Percentiles rank a stretch among this genome's conserved stretches.
Conservation (phyloP, 78 protist species). For the Creolimax fragrantissima region DNA sequence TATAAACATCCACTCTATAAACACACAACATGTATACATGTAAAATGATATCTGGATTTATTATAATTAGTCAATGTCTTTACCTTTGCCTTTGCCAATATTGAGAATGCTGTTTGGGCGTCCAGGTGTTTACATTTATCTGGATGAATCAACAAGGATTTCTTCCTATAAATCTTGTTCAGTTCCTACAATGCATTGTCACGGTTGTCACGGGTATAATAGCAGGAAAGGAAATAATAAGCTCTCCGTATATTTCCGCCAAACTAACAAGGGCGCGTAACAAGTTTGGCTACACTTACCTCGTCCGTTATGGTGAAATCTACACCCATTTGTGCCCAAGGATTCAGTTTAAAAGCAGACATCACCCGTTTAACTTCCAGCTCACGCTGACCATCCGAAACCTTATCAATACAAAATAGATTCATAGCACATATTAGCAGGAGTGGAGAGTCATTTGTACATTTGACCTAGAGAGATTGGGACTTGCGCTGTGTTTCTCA, state of each 20-base stretch:
- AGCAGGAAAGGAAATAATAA: neutral
- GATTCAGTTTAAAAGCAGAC: neutral
- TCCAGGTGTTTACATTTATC: slow-evolving; percentile 6
- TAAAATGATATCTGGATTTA: no score
- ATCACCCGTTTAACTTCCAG: neutral
- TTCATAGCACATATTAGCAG: no score
- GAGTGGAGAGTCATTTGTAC: no score
- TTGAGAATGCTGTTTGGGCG: neutral
- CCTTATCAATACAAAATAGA: no score
- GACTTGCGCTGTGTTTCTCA: no score
- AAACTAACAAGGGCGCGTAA: neutral
- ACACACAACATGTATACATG: no score
- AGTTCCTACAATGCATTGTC: neutral
- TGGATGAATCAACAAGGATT: neutral
- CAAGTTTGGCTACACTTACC: neutral
- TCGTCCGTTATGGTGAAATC: neutral
- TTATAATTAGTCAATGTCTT: no score
- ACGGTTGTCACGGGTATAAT: neutral
- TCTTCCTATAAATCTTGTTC: neutral
- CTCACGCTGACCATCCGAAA: neutral
- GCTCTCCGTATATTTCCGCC: neutral
- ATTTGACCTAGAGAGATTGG: no score
- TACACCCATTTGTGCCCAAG: slow-evolving; percentile 10
- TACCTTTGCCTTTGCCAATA: slow-evolving; percentile 3
- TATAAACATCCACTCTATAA: no score